Evolutionary conservation across 148 eudicot species (phyloP), one percentile per base, ranked within the genome.

Genomic region (Diospyros kaki): DNA sequence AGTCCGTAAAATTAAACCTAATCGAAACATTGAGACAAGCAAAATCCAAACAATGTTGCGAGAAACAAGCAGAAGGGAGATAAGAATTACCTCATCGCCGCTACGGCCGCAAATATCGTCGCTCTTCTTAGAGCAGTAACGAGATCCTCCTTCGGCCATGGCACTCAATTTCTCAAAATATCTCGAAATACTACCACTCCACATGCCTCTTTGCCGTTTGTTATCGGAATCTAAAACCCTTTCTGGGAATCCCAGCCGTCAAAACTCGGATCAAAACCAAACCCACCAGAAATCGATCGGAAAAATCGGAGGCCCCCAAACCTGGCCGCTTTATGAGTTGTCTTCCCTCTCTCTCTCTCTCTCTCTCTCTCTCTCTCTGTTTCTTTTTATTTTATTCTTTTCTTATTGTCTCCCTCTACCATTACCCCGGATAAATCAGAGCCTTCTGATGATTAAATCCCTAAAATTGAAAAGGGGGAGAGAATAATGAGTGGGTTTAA

Each of bases 41-140:
- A 76, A 58, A 28, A 68, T 51, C 56, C 66, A n/a, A 68, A 40
- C 53, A 56, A 8, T 52, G 66, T 46, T 46, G 52, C 15, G 50
- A 48, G 65, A 61, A 60, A 76, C 52, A 65, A 68, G 4, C 39
- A 39, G 7, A 71, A 58, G 9, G 2, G n/a, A 9, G 41, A 50
- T 9, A 67, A 50, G 46, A 46, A 58, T 69, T 83, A 91, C 97
- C 97, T 86, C 81, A 78, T 87, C 88, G 59, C 82, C 89, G 55
- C 84, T 80, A 82, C 82, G 83, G 4, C 82, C 83, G 72, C 93
- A 91, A 6, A 89, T 73, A 89, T 76, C 87, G 83, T 91, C 97
- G 1, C 90, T 76, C 80, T 91, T 91, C 81, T 91, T 91, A 8
- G 97, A 89, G 58, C 97, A 91, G 80, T 91, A 91, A 79, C 83